Percentiles rank a stretch among this genome's conserved stretches.
Evolutionary conservation across 2,329 filamentous ascomycete genomes (phyloP).

Genomic region (Colletotrichum sp.): DNA sequence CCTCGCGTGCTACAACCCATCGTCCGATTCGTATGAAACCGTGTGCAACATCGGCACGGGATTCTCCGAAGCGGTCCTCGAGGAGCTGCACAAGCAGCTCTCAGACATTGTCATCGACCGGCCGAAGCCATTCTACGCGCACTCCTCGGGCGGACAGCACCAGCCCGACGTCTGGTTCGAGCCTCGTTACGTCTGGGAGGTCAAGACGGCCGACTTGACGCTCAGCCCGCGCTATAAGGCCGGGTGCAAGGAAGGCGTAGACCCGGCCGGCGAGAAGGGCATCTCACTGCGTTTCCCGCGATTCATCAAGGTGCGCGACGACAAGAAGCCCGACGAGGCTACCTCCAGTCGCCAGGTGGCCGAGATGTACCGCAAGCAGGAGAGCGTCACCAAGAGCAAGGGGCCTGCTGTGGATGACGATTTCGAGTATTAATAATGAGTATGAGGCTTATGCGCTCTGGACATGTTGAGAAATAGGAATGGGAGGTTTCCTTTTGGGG

Average conservation of each 20-base stretch:
- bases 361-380: conserved; percentile 97
- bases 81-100: conserved; percentile 80
- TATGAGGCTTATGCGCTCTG: neutral
- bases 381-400: conserved; percentile 86
- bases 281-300: conserved; percentile 90
- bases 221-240: conserved; percentile 93
- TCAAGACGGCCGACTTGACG: conserved; percentile 94
- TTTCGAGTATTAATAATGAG: conserved; percentile 85
- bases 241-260: conserved; percentile 82
- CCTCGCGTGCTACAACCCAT: conserved; percentile 88
- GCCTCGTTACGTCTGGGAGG: conserved; percentile 93
- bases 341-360: conserved; percentile 85
- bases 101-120: conserved; percentile 82
- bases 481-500: neutral
- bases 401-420: conserved; percentile 91
- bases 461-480: neutral
- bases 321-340: conserved; percentile 94
- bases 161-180: conserved; percentile 99
- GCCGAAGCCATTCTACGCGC: conserved; percentile 92
- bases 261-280: conserved; percentile 73
- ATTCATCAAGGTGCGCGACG: conserved; percentile 90
- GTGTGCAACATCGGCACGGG: conserved; percentile 99
- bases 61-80: conserved; percentile 93
- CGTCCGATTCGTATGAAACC: conserved; percentile 84
- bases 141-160: conserved; percentile 83